phyloP scores from a whole-genome alignment of 129 eudicot genomes.

The Heracleum sosnowskyi region DNA sequence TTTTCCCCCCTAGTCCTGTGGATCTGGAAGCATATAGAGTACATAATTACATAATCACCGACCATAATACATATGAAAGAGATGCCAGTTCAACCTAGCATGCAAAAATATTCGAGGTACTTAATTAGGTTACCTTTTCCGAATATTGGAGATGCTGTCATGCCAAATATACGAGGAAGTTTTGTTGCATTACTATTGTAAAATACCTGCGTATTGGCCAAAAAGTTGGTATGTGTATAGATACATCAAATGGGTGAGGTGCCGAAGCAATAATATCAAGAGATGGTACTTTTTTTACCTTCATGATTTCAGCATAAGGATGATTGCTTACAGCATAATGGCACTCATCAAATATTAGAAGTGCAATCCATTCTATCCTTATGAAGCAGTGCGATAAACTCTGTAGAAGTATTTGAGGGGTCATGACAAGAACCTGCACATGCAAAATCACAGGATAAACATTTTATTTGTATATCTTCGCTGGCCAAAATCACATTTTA shows the following conservation, averaged over 20 bases:
- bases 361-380: slow-evolving; percentile 66
- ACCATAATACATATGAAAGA: not conserved
- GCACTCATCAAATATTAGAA: slow-evolving; percentile 92
- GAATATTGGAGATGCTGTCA: slow-evolving; percentile 91
- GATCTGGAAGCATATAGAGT: not conserved
- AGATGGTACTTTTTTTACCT: slow-evolving; percentile 30
- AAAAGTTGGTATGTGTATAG: slow-evolving; percentile 10
- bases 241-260: not conserved
- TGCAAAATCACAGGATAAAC: not conserved
- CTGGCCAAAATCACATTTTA: not conserved
- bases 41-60: not conserved
- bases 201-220: slow-evolving; percentile 45
- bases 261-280: not conserved
- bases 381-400: slow-evolving; percentile 72
- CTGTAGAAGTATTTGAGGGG: slow-evolving; percentile 65
- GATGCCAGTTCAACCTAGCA: not conserved
- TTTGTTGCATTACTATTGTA: slow-evolving; percentile 40
- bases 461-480: not conserved
- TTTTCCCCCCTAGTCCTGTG: not conserved
- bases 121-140: slow-evolving; percentile 65
- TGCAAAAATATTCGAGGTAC: not conserved
- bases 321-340: slow-evolving; percentile 81
- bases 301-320: slow-evolving; percentile 98
- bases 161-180: slow-evolving; percentile 94
- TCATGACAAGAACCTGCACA: slow-evolving; percentile 90